These are phyloP conservation scores for Pharus latifolius DNA, from an alignment of 176 grass and related monocot genomes.

Conservation along the genomic window DNA sequence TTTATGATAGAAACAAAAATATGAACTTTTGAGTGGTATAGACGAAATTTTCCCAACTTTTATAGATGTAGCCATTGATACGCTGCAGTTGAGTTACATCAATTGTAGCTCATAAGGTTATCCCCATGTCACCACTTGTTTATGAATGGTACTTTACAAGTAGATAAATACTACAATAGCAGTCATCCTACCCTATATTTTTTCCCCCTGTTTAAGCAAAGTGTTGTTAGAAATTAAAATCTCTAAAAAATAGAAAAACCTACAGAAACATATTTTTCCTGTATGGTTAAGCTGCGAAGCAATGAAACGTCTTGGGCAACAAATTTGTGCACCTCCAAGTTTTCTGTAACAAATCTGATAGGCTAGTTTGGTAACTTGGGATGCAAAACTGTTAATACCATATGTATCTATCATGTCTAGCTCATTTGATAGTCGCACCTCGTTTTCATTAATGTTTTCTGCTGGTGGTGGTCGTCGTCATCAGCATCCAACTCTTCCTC, in stretches of 20 bases:
- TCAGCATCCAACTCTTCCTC: conserved; percentile 6
- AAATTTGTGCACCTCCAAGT: neutral
- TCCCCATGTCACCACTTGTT: too few species aligned
- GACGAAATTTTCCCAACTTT: too few species aligned
- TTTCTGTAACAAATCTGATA: neutral
- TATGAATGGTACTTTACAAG: too few species aligned
- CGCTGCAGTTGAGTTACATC: too few species aligned
- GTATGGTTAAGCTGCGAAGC: neutral
- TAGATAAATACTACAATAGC: too few species aligned
- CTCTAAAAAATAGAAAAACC: neutral
- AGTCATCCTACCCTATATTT: neutral
- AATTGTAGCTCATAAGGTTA: too few species aligned
- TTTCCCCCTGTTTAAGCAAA: neutral
- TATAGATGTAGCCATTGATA: too few species aligned
- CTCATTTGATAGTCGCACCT: neutral
- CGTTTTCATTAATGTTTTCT: neutral
- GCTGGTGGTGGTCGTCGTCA: too few species aligned
- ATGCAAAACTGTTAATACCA: neutral
- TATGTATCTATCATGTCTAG: neutral
- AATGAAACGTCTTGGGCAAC: neutral
- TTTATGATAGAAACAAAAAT: too few species aligned
- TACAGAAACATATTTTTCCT: neutral
- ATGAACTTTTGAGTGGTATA: too few species aligned
- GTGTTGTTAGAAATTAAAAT: neutral
- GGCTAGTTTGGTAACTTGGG: too few species aligned